Evolutionary conservation across 345 rosid genomes (phyloP), one percentile per base, ranked within the genome.

Genomic region (Pistacia vera): DNA sequence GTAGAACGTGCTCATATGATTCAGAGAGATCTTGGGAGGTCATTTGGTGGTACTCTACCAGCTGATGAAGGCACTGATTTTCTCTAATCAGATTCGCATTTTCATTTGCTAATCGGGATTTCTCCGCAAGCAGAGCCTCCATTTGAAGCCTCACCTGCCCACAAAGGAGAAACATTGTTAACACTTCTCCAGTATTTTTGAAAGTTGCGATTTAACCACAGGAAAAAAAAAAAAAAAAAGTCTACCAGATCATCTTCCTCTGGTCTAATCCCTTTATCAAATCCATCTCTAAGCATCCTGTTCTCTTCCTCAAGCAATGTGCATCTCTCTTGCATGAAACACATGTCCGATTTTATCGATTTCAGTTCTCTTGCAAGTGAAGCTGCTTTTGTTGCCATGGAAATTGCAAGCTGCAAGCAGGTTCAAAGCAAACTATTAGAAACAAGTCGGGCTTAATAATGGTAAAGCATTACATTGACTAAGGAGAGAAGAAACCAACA

Each of bases 161-260:
- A 68, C 44, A 44, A 14, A 13, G 62, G 68, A 38, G 46, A 35
- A 79, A 59, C 2, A 55, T 9, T 13, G 6, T n/a, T 41, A 2
- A 66, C 18, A 18, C 55, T 12, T 48, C 28, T 56, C 11, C 33
- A 54, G 8, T 38, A 56, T 33, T 25, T 5, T 11, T 41, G 48
- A 13, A 7, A 0, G 9, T 6, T 41, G 9, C 8, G 46, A 41
- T 41, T 5, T 5, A 41, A 41, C 46, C 20, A 5, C 56, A 4
- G 59, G 58, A 57, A 58, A 62, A 14, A n/a, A 4, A 54, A 57
- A 49, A 12, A 28, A 67, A 18, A 20, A 63, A 59, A 52, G 72
- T 18, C 28, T 67, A 95, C 98, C 94, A 91, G 85, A 77, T 97
- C 99, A 86, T 97, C 98, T 84, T 97, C 99, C 80, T 94, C 97